These are phyloP conservation scores for Flaveria sonorensis DNA, from an alignment of 129 eudicot species.

Conservation along the genomic window DNA sequence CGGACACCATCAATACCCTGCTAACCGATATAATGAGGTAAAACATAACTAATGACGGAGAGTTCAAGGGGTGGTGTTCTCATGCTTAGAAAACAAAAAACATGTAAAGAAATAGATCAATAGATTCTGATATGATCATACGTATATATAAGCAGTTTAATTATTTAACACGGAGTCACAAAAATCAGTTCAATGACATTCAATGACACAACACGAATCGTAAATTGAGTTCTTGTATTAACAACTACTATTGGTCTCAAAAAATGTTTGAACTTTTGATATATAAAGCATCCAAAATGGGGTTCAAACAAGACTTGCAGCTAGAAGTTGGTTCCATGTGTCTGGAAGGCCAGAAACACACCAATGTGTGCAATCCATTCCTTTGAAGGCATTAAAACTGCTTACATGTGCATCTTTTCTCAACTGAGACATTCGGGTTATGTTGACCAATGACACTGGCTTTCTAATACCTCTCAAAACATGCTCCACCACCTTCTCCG, in stretches of 20 bases:
- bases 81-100: too few relatives aligned
- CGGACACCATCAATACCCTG: too few relatives aligned
- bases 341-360: slow-evolving; percentile 75
- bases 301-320: slow-evolving; percentile 38
- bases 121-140: not conserved
- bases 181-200: not conserved
- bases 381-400: slow-evolving; percentile 42
- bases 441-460: slow-evolving; percentile 52
- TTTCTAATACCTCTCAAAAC: slow-evolving; percentile 46
- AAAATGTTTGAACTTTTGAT: not conserved
- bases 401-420: slow-evolving; percentile 77
- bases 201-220: not conserved
- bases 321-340: slow-evolving; percentile 66
- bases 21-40: not conserved
- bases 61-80: too few relatives aligned
- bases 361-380: slow-evolving; percentile 86
- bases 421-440: slow-evolving; percentile 56
- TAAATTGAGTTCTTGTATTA: not conserved
- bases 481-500: slow-evolving; percentile 48
- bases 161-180: not conserved
- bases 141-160: not conserved
- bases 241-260: not conserved
- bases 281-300: slow-evolving; percentile 4
- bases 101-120: too few relatives aligned
- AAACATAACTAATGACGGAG: too few relatives aligned